Conservation (phyloP, 257 asterid species). For the Nicotiana paniculata region DNA sequence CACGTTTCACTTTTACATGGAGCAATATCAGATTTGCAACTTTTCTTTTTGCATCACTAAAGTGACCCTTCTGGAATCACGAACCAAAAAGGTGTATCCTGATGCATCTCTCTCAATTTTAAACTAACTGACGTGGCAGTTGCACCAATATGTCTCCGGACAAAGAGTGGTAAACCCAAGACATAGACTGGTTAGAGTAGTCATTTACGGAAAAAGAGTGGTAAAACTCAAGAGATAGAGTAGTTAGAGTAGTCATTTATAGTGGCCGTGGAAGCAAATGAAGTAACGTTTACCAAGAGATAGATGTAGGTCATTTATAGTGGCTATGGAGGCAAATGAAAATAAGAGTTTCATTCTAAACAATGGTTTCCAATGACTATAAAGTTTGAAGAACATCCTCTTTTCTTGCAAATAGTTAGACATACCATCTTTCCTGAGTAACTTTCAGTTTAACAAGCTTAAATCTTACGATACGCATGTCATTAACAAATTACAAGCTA, state of each 20-base stretch:
- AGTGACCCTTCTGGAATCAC: slow-evolving; percentile 71
- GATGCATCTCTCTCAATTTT: slow-evolving; percentile 1
- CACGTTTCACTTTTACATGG: slow-evolving; percentile 48
- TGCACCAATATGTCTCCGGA: not conserved
- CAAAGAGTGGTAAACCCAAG: too few species aligned
- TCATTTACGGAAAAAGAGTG: not conserved
- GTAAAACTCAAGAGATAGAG: not conserved
- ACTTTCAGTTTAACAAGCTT: not conserved
- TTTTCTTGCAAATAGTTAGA: slow-evolving; percentile 1
- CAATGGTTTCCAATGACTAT: not conserved
- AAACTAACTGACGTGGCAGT: not conserved
- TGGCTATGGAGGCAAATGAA: not conserved
- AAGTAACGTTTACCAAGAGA: not conserved
- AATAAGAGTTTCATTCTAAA: not conserved
- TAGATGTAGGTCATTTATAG: not conserved
- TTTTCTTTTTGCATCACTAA: slow-evolving; percentile 56
- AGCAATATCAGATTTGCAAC: slow-evolving; percentile 31
- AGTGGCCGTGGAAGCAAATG: not conserved
- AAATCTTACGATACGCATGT: not conserved
- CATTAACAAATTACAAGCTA: not conserved
- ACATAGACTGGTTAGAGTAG: too few species aligned
- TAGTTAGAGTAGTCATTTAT: not conserved
- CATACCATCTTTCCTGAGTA: not conserved
- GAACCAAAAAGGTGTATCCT: slow-evolving; percentile 41
- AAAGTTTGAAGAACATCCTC: not conserved